Percentiles rank a stretch among this genome's conserved stretches.
These are phyloP conservation scores for Flaveria linearis DNA, from an alignment of 129 eudicot species.

Conservation along the genomic window DNA sequence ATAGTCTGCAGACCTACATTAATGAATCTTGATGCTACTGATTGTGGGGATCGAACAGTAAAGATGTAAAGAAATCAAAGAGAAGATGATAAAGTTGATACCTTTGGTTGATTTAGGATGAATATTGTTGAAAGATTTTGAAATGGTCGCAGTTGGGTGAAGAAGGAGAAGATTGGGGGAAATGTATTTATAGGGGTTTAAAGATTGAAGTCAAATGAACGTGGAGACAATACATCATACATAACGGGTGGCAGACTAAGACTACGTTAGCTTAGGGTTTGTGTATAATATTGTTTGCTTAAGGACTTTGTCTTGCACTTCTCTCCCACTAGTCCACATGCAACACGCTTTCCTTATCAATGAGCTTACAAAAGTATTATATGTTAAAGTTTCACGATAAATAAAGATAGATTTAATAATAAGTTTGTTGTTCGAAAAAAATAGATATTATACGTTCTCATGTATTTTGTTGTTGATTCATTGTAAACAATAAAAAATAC, in stretches of 20 bases:
- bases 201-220: constrained; percentile 37
- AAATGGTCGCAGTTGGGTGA: constrained; percentile 12
- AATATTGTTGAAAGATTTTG: neutral
- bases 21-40: neutral
- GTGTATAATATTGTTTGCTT: no score
- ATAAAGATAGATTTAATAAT: no score
- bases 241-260: neutral
- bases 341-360: no score
- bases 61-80: neutral
- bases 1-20: neutral
- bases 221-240: constrained; percentile 34
- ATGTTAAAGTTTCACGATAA: no score
- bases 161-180: neutral
- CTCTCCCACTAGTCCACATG: no score
- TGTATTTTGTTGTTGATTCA: no score
- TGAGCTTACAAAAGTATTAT: no score
- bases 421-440: no score
- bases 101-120: constrained; percentile 5
- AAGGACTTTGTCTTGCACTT: no score
- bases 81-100: constrained; percentile 13
- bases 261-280: no score
- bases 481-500: no score
- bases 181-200: constrained; percentile 9
- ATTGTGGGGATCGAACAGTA: constrained; percentile 3
- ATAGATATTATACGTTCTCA: no score